A percentile compares a stretch with the other conserved stretches of the same genome.
Conservation (phyloP, 176 grass and related monocot species). For the Oryza coarctata region DNA sequence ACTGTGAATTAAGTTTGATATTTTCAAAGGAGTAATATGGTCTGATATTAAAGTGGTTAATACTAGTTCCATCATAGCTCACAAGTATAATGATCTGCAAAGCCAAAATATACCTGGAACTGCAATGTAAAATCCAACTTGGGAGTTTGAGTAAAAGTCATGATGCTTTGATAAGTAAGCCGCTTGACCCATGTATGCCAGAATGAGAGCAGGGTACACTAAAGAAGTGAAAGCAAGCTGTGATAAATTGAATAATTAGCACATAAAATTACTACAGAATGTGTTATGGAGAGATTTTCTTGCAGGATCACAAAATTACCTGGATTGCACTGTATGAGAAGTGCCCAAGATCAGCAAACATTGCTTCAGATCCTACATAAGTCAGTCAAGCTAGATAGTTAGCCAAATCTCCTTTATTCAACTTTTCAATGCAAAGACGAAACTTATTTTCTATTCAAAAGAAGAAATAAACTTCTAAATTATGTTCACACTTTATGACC, state of each 20-base stretch:
- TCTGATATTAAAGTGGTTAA: neutral
- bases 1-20: neutral
- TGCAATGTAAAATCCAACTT: slow-evolving; percentile 95
- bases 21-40: neutral
- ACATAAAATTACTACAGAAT: neutral
- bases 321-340: slow-evolving; percentile 97
- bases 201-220: slow-evolving; percentile 88
- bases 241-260: slow-evolving; percentile 17
- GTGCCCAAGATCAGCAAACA: slow-evolving; percentile 99
- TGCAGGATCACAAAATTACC: slow-evolving; percentile 38
- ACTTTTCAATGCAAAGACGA: neutral
- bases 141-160: slow-evolving; percentile 64
- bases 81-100: slow-evolving; percentile 11
- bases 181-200: slow-evolving; percentile 99
- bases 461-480: neutral
- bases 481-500: neutral
- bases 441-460: neutral
- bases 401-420: neutral
- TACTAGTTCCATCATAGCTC: neutral
- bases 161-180: slow-evolving; percentile 95
- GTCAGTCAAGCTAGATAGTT: slow-evolving; percentile 1
- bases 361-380: slow-evolving; percentile 91
- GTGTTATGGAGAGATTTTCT: neutral
- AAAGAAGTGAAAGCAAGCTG: slow-evolving; percentile 94
- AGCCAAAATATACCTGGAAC: slow-evolving; percentile 67